Evolutionary conservation across 352 stramenopile species (phyloP).

Genomic region (Phytophthora brassicae): DNA sequence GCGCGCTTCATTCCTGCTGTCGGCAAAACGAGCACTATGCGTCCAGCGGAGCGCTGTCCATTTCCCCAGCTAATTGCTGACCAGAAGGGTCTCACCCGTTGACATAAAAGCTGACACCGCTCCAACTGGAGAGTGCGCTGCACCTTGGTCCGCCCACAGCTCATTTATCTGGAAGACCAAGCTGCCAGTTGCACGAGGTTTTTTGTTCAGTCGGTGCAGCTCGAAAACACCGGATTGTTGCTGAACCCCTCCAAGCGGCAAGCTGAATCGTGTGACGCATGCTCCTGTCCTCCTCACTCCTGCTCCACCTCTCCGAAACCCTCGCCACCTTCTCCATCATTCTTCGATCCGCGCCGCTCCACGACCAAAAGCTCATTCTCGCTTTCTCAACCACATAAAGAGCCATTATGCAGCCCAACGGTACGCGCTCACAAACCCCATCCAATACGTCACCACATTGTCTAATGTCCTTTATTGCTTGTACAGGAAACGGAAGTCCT

Average conservation of each 20-base stretch:
- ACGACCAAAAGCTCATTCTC: constrained; percentile 17
- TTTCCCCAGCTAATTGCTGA: constrained; percentile 27
- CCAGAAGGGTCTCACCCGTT: constrained; percentile 6
- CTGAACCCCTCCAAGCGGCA: constrained; percentile 32
- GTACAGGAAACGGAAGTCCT: constrained; percentile 29
- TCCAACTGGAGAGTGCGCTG: not conserved
- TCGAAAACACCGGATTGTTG: constrained; percentile 41
- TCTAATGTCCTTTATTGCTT: constrained; percentile 10
- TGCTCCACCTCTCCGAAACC: constrained; percentile 31
- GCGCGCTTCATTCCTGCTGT: not conserved
- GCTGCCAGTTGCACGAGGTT: constrained; percentile 16
- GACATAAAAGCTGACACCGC: constrained; percentile 26
- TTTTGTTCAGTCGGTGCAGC: constrained; percentile 31
- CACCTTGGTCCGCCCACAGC: constrained; percentile 19
- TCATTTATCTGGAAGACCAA: constrained; percentile 34
- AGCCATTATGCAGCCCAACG: constrained; percentile 32
- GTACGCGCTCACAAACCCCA: constrained; percentile 18
- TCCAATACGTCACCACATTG: no score
- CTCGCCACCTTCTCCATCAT: constrained; percentile 27
- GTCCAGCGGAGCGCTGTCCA: constrained; percentile 33
- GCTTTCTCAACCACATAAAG: constrained; percentile 17
- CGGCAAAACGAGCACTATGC: constrained; percentile 16
- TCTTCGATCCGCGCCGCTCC: constrained; percentile 25
- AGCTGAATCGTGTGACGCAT: constrained; percentile 34
- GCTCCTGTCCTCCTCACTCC: constrained; percentile 8